A percentile compares a stretch with the other conserved stretches of the same genome.
Evolutionary conservation across 78 protist species (phyloP).

Genomic region (Isochrysis galbana): DNA sequence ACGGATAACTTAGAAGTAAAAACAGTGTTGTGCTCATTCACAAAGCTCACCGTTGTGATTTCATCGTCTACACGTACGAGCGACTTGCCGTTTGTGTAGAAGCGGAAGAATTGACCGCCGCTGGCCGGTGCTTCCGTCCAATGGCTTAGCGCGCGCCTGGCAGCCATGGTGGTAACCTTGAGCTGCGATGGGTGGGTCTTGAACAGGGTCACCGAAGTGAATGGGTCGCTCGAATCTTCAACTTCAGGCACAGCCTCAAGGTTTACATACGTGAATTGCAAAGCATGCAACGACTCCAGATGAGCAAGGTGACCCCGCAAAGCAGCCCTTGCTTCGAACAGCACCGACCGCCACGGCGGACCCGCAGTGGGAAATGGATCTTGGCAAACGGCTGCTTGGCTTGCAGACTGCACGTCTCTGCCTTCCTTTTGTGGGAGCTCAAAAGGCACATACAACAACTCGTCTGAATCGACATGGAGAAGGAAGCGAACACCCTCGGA

Average conservation of each 20-base stretch:
- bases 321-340: no score
- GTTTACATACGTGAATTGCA: background rate
- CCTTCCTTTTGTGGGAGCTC: no score
- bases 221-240: background rate
- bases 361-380: no score
- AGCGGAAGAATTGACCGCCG: conserved; percentile 7
- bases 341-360: no score
- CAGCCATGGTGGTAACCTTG: background rate
- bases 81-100: conserved; percentile 17
- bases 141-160: background rate
- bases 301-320: background rate
- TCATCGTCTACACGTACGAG: background rate
- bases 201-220: background rate
- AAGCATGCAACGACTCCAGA: background rate
- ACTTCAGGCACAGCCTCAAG: conserved; percentile 2
- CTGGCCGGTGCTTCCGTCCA: background rate
- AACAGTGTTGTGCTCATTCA: no score
- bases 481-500: background rate
- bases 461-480: background rate
- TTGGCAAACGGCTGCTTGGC: no score
- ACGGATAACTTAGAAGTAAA: no score
- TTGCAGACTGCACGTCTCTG: no score
- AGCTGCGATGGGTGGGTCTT: background rate
- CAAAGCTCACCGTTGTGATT: background rate
- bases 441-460: no score